Conservation (phyloP, 75 land plant species). For the Isoetes taiwanensis region DNA sequence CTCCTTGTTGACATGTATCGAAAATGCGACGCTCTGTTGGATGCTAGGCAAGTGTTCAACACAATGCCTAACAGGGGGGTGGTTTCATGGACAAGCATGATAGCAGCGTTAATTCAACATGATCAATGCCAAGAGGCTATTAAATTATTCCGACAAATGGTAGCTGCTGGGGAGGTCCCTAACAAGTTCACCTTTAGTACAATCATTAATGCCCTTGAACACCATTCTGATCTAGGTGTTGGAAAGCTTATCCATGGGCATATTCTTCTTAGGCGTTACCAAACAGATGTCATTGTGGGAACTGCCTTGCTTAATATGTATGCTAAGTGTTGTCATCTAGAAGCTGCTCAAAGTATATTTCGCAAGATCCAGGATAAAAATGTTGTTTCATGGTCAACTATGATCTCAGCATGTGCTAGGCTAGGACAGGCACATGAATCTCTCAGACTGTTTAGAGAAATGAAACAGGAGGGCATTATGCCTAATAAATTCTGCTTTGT, state of each 20-base stretch:
- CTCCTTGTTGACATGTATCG: constrained; percentile 38
- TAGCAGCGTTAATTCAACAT: constrained; percentile 37
- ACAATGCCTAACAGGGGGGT: constrained; percentile 31
- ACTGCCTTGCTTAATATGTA: constrained; percentile 41
- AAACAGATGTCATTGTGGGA: constrained; percentile 16
- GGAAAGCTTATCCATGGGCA: constrained; percentile 36
- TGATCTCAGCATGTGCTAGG: constrained; percentile 29
- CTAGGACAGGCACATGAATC: constrained; percentile 12
- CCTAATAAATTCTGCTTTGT: constrained; percentile 20
- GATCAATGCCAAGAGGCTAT: constrained; percentile 29
- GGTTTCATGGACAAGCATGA: constrained; percentile 24
- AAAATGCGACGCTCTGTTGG: constrained; percentile 50
- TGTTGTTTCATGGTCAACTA: constrained; percentile 25
- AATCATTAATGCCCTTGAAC: constrained; percentile 32
- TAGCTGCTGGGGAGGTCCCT: constrained; percentile 15
- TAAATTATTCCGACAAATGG: constrained; percentile 22
- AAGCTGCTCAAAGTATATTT: constrained; percentile 22
- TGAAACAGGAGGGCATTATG: constrained; percentile 14
- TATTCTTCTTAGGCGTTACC: constrained; percentile 15
- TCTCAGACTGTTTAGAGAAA: constrained; percentile 14
- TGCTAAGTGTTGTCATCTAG: constrained; percentile 28
- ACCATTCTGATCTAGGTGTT: constrained; percentile 25
- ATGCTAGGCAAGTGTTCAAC: constrained; percentile 40
- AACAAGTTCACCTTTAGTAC: constrained; percentile 37
- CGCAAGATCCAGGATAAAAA: constrained; percentile 9